Evolutionary conservation across 352 stramenopile species (phyloP).

Genomic region (Thalassiosira livingstoniorum): DNA sequence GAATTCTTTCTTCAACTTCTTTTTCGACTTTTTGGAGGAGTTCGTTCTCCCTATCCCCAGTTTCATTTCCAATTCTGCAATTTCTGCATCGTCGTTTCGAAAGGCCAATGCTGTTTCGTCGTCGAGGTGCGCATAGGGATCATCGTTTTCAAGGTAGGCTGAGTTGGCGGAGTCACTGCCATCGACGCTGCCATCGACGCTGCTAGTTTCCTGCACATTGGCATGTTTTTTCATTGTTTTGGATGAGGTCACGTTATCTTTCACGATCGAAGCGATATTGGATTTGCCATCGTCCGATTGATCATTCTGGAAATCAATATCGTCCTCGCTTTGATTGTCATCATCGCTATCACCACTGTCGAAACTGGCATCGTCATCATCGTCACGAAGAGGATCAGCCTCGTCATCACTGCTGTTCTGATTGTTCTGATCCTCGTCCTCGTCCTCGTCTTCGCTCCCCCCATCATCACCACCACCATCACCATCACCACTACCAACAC

Average conservation of each 20-base stretch:
- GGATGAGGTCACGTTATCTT: no score
- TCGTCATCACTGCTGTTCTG: constrained; percentile 3
- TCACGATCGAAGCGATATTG: no score
- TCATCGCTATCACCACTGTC: constrained; percentile 1
- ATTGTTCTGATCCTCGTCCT: constrained; percentile 23
- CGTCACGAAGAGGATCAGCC: constrained; percentile 14
- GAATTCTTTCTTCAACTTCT: constrained; percentile 80
- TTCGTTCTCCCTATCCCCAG: constrained; percentile 66
- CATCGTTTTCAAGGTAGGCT: constrained; percentile 29
- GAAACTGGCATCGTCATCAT: constrained; percentile 9
- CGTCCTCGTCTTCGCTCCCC: constrained; percentile 7
- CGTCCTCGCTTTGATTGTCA: constrained; percentile 56
- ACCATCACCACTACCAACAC: constrained; percentile 7
- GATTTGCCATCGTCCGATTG: not conserved
- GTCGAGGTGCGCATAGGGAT: constrained; percentile 68
- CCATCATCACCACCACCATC: constrained; percentile 33
- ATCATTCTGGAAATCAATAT: not conserved
- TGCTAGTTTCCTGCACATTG: no score
- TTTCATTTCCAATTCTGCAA: constrained; percentile 68
- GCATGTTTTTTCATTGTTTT: no score
- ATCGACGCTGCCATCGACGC: constrained; percentile 41
- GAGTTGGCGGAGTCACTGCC: no score
- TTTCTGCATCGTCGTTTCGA: constrained; percentile 77
- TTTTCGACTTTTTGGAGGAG: constrained; percentile 58
- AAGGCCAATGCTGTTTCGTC: constrained; percentile 63